Percentiles rank a stretch among this genome's conserved stretches.
Evolutionary conservation across 2,329 filamentous ascomycete genomes (phyloP).

Genomic region (Alternaria gaisen): DNA sequence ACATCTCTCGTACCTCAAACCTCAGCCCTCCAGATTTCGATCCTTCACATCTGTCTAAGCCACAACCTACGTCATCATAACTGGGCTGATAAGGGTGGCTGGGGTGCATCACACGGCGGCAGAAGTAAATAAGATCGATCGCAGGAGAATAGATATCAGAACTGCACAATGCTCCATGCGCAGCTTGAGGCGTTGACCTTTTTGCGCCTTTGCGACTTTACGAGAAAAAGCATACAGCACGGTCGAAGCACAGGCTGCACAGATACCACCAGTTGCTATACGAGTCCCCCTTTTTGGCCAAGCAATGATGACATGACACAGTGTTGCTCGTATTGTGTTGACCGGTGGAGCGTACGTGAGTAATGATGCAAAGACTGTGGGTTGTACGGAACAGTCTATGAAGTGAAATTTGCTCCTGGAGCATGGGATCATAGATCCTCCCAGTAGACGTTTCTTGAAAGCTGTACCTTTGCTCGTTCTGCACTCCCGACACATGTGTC

Average conservation of each 20-base stretch:
- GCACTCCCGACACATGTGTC: not conserved
- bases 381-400: not conserved
- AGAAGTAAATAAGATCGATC: not conserved
- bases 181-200: not conserved
- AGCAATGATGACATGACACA: not conserved
- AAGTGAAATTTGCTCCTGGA: not conserved
- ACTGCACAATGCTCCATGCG: not conserved
- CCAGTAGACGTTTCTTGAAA: not conserved
- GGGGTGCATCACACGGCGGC: not conserved
- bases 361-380: not conserved
- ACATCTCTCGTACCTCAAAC: slow-evolving; percentile 2
- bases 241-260: not conserved
- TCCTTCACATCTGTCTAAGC: not conserved
- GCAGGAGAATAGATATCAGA: not conserved
- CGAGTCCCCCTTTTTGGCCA: not conserved
- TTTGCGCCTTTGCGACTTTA: not conserved
- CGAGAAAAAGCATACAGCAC: not conserved
- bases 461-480: not conserved
- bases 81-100: not conserved
- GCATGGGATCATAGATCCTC: not conserved
- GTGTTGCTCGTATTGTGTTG: not conserved
- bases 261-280: not conserved
- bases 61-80: not conserved
- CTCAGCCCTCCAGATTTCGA: not conserved
- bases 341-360: not conserved